Conservation (phyloP, 2,329 filamentous ascomycete genomes). For the Stenocarpella maydis region DNA sequence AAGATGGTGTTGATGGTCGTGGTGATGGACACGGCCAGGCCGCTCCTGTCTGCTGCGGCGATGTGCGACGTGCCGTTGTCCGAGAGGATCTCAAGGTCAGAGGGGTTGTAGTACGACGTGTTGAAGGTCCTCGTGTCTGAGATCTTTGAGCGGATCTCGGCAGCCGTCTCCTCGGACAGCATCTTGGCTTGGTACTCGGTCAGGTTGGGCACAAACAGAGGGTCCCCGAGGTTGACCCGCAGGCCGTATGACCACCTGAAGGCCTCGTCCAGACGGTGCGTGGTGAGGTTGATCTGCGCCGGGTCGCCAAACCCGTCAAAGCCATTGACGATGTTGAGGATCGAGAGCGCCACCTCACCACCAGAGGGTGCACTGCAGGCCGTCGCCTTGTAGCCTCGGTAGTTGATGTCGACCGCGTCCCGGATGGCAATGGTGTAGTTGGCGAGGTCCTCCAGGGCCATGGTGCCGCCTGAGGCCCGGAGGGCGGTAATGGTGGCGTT, state of each 20-base stretch:
- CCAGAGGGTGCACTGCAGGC: conserved; percentile 75
- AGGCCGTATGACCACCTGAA: conserved; percentile 83
- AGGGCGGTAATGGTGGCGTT: conserved; percentile 74
- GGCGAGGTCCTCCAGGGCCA: conserved; percentile 75
- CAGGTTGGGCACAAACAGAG: conserved; percentile 69
- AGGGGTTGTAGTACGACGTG: conserved; percentile 54
- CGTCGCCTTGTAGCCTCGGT: conserved; percentile 75
- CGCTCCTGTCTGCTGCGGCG: conserved; percentile 72
- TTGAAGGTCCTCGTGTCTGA: conserved; percentile 50
- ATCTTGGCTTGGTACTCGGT: conserved; percentile 68
- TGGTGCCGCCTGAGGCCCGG: conserved; percentile 72
- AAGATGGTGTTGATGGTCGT: conserved; percentile 86
- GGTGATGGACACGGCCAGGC: conserved; percentile 78
- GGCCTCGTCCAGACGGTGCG: conserved; percentile 83
- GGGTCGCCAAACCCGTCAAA: conserved; percentile 71
- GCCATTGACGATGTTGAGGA: conserved; percentile 77
- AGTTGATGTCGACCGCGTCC: conserved; percentile 66
- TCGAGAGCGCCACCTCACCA: conserved; percentile 75
- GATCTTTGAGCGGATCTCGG: conserved; percentile 58
- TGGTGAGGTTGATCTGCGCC: conserved; percentile 65
- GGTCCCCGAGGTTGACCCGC: conserved; percentile 79
- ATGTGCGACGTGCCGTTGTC: conserved; percentile 76
- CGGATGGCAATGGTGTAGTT: conserved; percentile 76
- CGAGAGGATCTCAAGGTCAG: conserved; percentile 55
- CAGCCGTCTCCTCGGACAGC: conserved; percentile 69